Evolutionary conservation across 352 stramenopile genomes (phyloP), one percentile per base, ranked within the genome.

Genomic region (Globisporangium camurandrum): DNA sequence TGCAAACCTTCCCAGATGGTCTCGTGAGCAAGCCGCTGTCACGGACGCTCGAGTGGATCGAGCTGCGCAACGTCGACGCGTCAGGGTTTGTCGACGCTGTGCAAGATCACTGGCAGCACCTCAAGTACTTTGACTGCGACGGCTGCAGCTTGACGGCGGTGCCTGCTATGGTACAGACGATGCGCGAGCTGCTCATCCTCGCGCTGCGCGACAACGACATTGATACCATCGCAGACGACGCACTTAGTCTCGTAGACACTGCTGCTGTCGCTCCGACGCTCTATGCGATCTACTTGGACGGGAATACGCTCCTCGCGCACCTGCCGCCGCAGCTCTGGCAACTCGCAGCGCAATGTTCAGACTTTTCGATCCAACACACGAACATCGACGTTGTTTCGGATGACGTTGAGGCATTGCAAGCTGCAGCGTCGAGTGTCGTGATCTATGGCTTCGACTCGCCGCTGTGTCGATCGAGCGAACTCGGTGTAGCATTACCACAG

Each of bases 41-140:
- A 14, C 20, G 10, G 5, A 37, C 36, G 2, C 17, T 54, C 12
- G 47, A 54, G 37, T 54, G 26, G 24, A 38, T 54, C 22, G 5
- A 23, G 12, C 8, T 54, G 39, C 4, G 9, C 2, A n/a, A 24
- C 19, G 26, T 38, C 4, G 31, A 46, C 24, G 36, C 30, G 14
- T 19, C 31, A 10, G 14, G 2, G 1, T 46, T 43, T n/a, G 24
- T 46, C 20, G 17, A 36, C 36, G 8, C 17, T 4, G 31, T 54
- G 19, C 34, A 27, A 2, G 28, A 28, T 12, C 33, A 54, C n/a
- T 54, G 47, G 47, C 43, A 31, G 10, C 9, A n/a, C 4, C 24
- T 54, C 47, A 46, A 46, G 36, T 54, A 46, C 37, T 54, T 54
- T 22, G 43, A 54, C 36, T 54, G 47, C 23, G 34, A 46, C 30